phyloP scores from a whole-genome alignment of 805 yeast species.

The Yamadazyma takamatsuzukensis region DNA sequence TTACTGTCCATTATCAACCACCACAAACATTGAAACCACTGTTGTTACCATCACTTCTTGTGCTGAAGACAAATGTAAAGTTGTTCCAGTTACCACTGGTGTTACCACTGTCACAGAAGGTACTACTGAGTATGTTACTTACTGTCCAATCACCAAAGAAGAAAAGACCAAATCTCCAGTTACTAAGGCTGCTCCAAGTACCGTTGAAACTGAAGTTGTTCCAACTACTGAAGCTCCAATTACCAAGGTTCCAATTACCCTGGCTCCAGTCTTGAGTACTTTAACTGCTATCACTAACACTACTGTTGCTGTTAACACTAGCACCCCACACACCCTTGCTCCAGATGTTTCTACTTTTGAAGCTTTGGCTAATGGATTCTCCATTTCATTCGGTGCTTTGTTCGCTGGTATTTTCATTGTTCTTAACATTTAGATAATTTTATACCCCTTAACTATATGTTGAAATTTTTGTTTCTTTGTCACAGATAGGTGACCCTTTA shows the following conservation, averaged over 20 bases:
- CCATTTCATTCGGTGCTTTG: constrained; percentile 12
- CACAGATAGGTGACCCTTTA: no score
- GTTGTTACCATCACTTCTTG: constrained; percentile 31
- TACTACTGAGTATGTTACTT: constrained; percentile 19
- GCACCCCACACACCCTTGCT: constrained; percentile 11
- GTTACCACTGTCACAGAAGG: constrained; percentile 18
- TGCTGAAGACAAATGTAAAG: constrained; percentile 22
- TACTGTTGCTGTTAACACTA: constrained; percentile 8
- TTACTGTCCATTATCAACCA: constrained; percentile 17
- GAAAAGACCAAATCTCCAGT: constrained; percentile 3
- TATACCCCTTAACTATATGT: neutral
- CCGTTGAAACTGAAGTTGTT: constrained; percentile 20
- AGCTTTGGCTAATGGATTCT: constrained; percentile 10
- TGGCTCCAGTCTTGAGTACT: constrained; percentile 9
- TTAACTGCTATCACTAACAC: constrained; percentile 12
- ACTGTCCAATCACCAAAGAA: constrained; percentile 11
- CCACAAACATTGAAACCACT: constrained; percentile 19
- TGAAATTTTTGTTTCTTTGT: no score
- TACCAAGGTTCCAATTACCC: constrained; percentile 2
- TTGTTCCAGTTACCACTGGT: constrained; percentile 31
- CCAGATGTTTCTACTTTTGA: constrained; percentile 10
- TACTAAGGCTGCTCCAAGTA: constrained; percentile 9
- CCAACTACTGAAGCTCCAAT: constrained; percentile 3
- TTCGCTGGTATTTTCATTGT: constrained; percentile 12
- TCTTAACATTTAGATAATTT: constrained; percentile 7